These are phyloP conservation scores for Colletotrichum sp. DNA, from an alignment of 2,329 filamentous ascomycete genomes.

Conservation along the genomic window DNA sequence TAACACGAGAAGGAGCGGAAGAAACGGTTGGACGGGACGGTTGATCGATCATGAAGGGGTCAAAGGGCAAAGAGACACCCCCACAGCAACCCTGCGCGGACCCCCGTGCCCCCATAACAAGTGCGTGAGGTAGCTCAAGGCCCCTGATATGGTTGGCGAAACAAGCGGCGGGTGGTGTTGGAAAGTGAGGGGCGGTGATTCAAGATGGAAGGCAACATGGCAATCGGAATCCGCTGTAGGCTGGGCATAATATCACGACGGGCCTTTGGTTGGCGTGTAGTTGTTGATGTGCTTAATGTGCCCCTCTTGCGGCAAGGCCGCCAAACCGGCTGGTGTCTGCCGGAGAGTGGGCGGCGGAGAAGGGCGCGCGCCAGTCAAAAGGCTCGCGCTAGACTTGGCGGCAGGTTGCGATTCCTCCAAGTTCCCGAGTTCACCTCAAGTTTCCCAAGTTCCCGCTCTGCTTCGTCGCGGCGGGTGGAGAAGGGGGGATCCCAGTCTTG, in stretches of 20 bases:
- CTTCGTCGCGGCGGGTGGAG: background rate
- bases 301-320: constrained; percentile 1
- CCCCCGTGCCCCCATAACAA: background rate
- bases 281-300: background rate
- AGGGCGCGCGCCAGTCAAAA: constrained; percentile 5
- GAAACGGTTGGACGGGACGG: background rate
- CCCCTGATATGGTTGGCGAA: background rate
- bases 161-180: background rate
- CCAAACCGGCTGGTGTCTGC: constrained; percentile 20
- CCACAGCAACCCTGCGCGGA: background rate
- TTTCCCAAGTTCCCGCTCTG: constrained; percentile 1
- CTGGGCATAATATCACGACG: background rate
- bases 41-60: background rate
- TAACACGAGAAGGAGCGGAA: background rate
- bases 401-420: background rate
- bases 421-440: background rate
- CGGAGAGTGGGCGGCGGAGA: constrained; percentile 12
- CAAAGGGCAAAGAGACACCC: background rate
- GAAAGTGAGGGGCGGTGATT: background rate
- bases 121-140: background rate
- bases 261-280: background rate
- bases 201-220: background rate
- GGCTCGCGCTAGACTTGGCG: background rate
- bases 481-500: constrained; percentile 4
- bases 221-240: constrained; percentile 8